A percentile compares a stretch with the other conserved stretches of the same genome.
These are phyloP conservation scores for Hyphopichia fennica DNA, from an alignment of 1,139 yeast species.

Conservation along the genomic window DNA sequence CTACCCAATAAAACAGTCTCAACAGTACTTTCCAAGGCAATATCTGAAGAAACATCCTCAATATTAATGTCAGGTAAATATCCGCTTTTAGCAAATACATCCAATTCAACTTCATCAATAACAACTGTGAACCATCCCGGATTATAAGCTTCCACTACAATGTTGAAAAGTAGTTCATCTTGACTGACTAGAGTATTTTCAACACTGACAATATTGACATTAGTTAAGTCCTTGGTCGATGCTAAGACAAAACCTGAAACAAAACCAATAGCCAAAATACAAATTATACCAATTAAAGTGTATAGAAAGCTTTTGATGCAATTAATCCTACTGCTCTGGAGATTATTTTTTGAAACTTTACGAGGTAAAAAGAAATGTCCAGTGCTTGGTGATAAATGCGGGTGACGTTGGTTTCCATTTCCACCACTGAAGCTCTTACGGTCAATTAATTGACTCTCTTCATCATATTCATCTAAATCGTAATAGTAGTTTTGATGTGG, in stretches of 20 bases:
- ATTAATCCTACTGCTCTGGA: slow-evolving; percentile 26
- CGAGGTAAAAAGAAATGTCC: slow-evolving; percentile 34
- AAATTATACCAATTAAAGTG: slow-evolving; percentile 52
- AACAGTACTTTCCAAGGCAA: slow-evolving; percentile 15
- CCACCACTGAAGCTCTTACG: slow-evolving; percentile 1
- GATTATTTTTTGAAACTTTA: slow-evolving; percentile 19
- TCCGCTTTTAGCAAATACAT: slow-evolving; percentile 82
- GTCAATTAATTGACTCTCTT: slow-evolving; percentile 24
- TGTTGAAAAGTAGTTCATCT: slow-evolving; percentile 81
- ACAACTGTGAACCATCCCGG: slow-evolving; percentile 80
- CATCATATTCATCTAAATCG: slow-evolving; percentile 45
- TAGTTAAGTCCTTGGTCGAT: slow-evolving; percentile 78
- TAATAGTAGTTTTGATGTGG: slow-evolving; percentile 32
- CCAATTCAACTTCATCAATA: slow-evolving; percentile 70
- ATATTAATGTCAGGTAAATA: slow-evolving; percentile 29
- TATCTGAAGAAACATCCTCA: slow-evolving; percentile 1
- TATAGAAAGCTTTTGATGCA: slow-evolving; percentile 55
- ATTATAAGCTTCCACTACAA: slow-evolving; percentile 76
- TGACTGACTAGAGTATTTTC: slow-evolving; percentile 76
- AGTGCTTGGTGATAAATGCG: slow-evolving; percentile 18
- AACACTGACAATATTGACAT: slow-evolving; percentile 59
- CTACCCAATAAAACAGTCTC: slow-evolving; percentile 81
- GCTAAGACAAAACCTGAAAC: slow-evolving; percentile 83
- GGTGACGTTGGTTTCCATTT: slow-evolving; percentile 12
- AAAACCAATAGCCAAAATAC: slow-evolving; percentile 69